A percentile compares a stretch with the other conserved stretches of the same genome.
phyloP scores from a whole-genome alignment of 2,329 filamentous ascomycete species.

The Daldinia eschscholtzii region DNA sequence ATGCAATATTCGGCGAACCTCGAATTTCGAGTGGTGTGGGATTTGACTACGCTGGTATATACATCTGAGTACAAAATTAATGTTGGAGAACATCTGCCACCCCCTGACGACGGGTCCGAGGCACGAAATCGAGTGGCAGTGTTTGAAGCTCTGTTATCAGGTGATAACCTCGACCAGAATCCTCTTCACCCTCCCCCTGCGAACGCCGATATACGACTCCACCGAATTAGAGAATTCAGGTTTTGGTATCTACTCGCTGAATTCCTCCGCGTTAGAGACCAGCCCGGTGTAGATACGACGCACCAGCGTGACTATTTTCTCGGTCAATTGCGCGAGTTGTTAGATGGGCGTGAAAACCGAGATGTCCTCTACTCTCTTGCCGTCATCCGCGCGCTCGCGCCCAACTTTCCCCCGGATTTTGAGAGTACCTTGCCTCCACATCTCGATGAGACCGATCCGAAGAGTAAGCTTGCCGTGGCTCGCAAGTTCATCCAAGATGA shows the following conservation, averaged over 20 bases:
- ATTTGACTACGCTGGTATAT: conserved; percentile 65
- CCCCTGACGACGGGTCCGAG: conserved; percentile 71
- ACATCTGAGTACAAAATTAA: conserved; percentile 54
- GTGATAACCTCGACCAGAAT: conserved; percentile 72
- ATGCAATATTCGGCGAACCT: conserved; percentile 67
- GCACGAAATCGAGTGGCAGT: conserved; percentile 79
- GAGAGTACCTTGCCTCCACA: conserved; percentile 69
- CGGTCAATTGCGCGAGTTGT: conserved; percentile 73
- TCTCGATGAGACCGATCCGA: conserved; percentile 74
- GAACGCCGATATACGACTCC: conserved; percentile 65
- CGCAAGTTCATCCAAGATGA: conserved; percentile 78
- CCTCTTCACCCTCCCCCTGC: conserved; percentile 65
- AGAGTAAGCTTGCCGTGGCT: conserved; percentile 75
- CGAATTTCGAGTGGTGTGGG: conserved; percentile 72
- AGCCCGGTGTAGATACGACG: conserved; percentile 61
- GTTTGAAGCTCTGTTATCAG: conserved; percentile 81
- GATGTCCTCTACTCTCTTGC: conserved; percentile 93
- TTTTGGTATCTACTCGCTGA: conserved; percentile 87
- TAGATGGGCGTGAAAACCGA: conserved; percentile 86
- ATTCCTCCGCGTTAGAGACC: conserved; percentile 73
- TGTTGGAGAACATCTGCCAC: conserved; percentile 56
- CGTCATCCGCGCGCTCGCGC: conserved; percentile 80
- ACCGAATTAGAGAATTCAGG: conserved; percentile 73
- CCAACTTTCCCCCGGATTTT: conserved; percentile 71
- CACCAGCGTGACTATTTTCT: conserved; percentile 76